Percentiles rank a stretch among this genome's conserved stretches.
These are phyloP conservation scores for Ogataea corticis DNA, from an alignment of 805 yeast genomes.

Conservation along the genomic window DNA sequence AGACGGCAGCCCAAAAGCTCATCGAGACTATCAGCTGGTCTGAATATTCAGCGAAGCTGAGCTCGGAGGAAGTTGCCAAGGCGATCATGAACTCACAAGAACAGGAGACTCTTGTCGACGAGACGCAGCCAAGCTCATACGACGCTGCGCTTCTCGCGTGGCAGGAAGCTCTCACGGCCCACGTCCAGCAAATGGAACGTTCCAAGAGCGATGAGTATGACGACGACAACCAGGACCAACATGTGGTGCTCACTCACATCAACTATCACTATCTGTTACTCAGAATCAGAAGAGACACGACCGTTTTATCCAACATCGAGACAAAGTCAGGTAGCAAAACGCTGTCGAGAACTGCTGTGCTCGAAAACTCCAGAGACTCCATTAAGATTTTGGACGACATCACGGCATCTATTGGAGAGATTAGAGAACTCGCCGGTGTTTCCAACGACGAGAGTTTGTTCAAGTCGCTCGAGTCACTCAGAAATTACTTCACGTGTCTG, in stretches of 20 bases:
- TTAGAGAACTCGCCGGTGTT: slow-evolving; percentile 88
- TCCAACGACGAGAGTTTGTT: slow-evolving; percentile 74
- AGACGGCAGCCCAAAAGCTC: slow-evolving; percentile 21
- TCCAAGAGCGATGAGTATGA: slow-evolving; percentile 43
- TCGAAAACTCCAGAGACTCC: slow-evolving; percentile 41
- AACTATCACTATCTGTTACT: slow-evolving; percentile 65
- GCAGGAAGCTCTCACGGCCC: slow-evolving; percentile 67
- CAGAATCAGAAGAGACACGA: slow-evolving; percentile 70
- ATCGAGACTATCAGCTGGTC: slow-evolving; percentile 48
- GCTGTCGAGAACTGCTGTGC: slow-evolving; percentile 25
- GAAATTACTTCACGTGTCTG: slow-evolving; percentile 45
- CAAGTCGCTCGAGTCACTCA: slow-evolving; percentile 52
- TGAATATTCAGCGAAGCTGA: slow-evolving; percentile 56
- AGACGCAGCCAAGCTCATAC: slow-evolving; percentile 45
- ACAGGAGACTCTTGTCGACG: slow-evolving; percentile 34
- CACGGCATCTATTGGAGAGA: slow-evolving; percentile 51
- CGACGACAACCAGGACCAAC: slow-evolving; percentile 65
- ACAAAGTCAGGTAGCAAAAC: slow-evolving; percentile 23
- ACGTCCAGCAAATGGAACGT: slow-evolving; percentile 54
- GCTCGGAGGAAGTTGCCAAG: slow-evolving; percentile 72
- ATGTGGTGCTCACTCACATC: slow-evolving; percentile 74
- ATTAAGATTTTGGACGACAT: slow-evolving; percentile 53
- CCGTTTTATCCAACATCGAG: slow-evolving; percentile 39
- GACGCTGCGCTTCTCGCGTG: slow-evolving; percentile 62
- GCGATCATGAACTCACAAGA: slow-evolving; percentile 45